Percentiles rank a stretch among this genome's conserved stretches.
Conservation (phyloP, 768 basidiomycete species). For the Termitomyces sp. region DNA sequence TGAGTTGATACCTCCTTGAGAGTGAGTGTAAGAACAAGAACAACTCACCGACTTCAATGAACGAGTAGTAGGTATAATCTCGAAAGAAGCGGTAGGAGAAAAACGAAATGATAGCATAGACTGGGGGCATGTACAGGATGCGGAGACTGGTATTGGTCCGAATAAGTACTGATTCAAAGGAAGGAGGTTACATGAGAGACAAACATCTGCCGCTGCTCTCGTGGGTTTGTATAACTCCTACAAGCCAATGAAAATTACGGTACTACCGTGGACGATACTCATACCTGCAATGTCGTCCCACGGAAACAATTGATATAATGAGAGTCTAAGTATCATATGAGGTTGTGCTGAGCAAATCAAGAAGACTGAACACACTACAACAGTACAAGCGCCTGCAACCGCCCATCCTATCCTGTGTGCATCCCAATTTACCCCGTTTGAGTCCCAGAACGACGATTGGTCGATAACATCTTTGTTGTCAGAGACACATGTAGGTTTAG, state of each 20-base stretch:
- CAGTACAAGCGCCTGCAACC: slow-evolving; percentile 57
- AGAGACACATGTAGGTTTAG: slow-evolving; percentile 32
- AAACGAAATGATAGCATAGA: slow-evolving; percentile 81
- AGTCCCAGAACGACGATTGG: slow-evolving; percentile 59
- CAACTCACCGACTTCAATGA: slow-evolving; percentile 36
- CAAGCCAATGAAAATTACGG: background rate
- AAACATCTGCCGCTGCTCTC: slow-evolving; percentile 79
- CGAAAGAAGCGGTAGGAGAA: slow-evolving; percentile 83
- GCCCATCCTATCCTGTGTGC: slow-evolving; percentile 69
- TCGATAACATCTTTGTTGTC: slow-evolving; percentile 46
- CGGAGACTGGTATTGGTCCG: slow-evolving; percentile 44
- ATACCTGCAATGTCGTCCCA: slow-evolving; percentile 61
- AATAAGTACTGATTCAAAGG: background rate
- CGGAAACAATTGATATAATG: slow-evolving; percentile 49
- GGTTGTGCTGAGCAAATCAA: background rate
- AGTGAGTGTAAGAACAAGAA: background rate
- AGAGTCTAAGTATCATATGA: slow-evolving; percentile 40
- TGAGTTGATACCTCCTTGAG: background rate
- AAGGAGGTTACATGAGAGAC: slow-evolving; percentile 15
- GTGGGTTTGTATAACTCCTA: slow-evolving; percentile 67
- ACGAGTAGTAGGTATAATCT: slow-evolving; percentile 52
- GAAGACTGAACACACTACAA: slow-evolving; percentile 31
- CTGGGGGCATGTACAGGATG: slow-evolving; percentile 78
- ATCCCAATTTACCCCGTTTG: slow-evolving; percentile 50
- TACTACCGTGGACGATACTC: slow-evolving; percentile 9